Evolutionary conservation across 2,329 filamentous ascomycete species (phyloP).

Genomic region (Juglanconis juglandina): DNA sequence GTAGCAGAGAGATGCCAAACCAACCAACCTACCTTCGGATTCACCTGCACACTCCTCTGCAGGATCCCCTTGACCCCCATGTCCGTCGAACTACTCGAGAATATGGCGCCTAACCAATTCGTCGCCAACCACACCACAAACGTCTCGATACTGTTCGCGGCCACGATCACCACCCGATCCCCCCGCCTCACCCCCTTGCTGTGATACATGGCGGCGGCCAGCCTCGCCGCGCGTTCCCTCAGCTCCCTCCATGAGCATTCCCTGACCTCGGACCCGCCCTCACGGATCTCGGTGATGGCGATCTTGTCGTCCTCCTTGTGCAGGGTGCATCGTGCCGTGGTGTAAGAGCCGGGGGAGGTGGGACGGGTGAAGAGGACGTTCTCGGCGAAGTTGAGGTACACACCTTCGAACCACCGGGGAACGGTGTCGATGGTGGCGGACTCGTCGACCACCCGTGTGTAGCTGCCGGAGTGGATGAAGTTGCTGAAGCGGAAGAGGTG

Average conservation of each 20-base stretch:
- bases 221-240: conserved; percentile 51
- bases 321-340: conserved; percentile 44
- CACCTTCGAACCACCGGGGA: conserved; percentile 74
- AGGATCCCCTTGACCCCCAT: conserved; percentile 78
- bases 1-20: too few relatives aligned
- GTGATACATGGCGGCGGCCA: conserved; percentile 63
- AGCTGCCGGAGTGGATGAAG: conserved; percentile 61
- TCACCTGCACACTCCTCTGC: conserved; percentile 70
- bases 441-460: conserved; percentile 64
- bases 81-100: conserved; percentile 74
- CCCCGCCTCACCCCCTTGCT: conserved; percentile 64
- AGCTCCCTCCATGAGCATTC: conserved; percentile 67
- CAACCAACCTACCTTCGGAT: conserved; percentile 54
- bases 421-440: conserved; percentile 65
- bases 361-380: conserved; percentile 66
- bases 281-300: conserved; percentile 69
- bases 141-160: conserved; percentile 72
- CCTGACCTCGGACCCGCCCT: conserved; percentile 55
- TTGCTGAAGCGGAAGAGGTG: conserved; percentile 58
- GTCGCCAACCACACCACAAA: conserved; percentile 68
- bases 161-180: conserved; percentile 73
- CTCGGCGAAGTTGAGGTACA: conserved; percentile 74
- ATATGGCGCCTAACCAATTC: conserved; percentile 68
- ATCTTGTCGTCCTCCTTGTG: conserved; percentile 70
- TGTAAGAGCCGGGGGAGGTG: conserved; percentile 30